Conservation (phyloP, 2,329 filamentous ascomycete genomes). For the Penicillium sp. region DNA sequence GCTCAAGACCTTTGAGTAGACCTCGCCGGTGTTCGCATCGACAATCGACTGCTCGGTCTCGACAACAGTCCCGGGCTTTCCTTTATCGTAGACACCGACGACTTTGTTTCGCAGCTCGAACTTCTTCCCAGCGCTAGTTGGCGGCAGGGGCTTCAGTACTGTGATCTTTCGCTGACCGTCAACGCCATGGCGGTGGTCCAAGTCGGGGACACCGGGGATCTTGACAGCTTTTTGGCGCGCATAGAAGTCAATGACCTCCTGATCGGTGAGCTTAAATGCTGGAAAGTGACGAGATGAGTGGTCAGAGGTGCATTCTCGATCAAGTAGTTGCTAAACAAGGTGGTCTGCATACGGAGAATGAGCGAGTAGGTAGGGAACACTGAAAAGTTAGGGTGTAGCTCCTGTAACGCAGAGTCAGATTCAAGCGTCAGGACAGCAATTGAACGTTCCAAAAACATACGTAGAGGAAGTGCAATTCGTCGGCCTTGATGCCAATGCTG, state of each 20-base stretch:
- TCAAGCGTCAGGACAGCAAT: background rate
- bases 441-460: conserved; percentile 47
- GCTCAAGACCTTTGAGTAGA: conserved; percentile 63
- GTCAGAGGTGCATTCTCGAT: conserved; percentile 29
- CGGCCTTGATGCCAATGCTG: conserved; percentile 75
- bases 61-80: conserved; percentile 72
- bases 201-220: conserved; percentile 70
- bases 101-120: conserved; percentile 76
- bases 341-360: conserved; percentile 58
- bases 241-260: conserved; percentile 82
- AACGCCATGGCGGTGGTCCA: conserved; percentile 68
- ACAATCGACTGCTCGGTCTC: conserved; percentile 74
- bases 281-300: conserved; percentile 17
- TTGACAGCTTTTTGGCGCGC: conserved; percentile 57
- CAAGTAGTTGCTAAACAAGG: too few species aligned
- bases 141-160: conserved; percentile 69
- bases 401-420: conserved; percentile 45
- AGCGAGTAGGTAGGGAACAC: conserved; percentile 87
- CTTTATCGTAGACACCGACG: conserved; percentile 84
- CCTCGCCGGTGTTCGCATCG: conserved; percentile 61
- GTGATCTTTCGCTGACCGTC: conserved; percentile 78
- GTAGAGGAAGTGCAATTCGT: conserved; percentile 90
- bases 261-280: conserved; percentile 70
- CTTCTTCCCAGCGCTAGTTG: conserved; percentile 61
- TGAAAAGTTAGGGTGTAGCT: conserved; percentile 78